phyloP scores from a whole-genome alignment of 768 basidiomycete species.

The Termitomyces sp. region DNA sequence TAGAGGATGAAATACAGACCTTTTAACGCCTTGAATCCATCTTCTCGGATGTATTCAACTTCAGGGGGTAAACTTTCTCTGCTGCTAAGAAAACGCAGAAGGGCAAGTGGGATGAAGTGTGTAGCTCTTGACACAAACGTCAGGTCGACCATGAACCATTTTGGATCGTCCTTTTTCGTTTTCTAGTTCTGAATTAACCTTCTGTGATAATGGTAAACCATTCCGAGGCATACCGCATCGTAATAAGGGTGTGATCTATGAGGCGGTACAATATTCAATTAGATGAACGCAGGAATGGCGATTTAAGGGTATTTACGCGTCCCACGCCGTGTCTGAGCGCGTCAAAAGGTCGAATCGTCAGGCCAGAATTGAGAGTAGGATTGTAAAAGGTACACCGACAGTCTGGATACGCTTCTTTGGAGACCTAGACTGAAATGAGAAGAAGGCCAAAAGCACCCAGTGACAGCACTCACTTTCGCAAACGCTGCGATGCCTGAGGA shows the following conservation, averaged over 20 bases:
- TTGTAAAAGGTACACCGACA: constrained; percentile 42
- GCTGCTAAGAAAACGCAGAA: constrained; percentile 63
- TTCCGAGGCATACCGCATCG: constrained; percentile 47
- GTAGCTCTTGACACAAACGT: constrained; percentile 58
- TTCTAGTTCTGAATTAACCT: constrained; percentile 45
- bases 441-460: neutral
- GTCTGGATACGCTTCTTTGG: constrained; percentile 86
- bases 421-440: constrained; percentile 43
- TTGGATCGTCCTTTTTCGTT: constrained; percentile 68
- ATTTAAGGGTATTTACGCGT: constrained; percentile 46
- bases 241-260: constrained; percentile 71
- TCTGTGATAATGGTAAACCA: neutral
- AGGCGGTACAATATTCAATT: neutral
- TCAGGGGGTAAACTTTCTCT: constrained; percentile 38
- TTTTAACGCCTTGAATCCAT: constrained; percentile 60
- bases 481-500: constrained; percentile 66
- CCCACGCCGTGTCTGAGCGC: constrained; percentile 81
- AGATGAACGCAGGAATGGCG: constrained; percentile 6
- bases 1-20: constrained; percentile 28
- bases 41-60: constrained; percentile 62
- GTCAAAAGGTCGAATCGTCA: constrained; percentile 1
- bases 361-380: neutral
- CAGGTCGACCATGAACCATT: constrained; percentile 91
- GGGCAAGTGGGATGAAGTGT: constrained; percentile 74
- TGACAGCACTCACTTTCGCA: constrained; percentile 52